Conservation (phyloP, 179 eudicot species). For the Nepenthes alata region DNA sequence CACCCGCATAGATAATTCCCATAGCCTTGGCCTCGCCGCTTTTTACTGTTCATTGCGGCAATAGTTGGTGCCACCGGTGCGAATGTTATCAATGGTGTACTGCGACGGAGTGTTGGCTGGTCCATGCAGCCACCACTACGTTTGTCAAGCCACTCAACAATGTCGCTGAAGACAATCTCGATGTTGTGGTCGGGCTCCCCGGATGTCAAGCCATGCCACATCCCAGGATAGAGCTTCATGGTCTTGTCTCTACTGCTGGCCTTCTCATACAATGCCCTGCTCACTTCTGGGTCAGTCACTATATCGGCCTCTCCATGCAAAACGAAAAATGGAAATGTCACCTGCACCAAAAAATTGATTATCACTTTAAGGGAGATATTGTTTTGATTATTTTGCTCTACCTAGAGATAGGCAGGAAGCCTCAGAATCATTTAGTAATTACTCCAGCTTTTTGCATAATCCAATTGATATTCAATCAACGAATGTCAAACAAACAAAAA, state of each 20-base stretch:
- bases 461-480: no score
- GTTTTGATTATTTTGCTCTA: no score
- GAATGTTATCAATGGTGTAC: slow-evolving; percentile 13
- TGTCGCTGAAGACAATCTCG: slow-evolving; percentile 65
- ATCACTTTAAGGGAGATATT: no score
- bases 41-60: not conserved
- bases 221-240: slow-evolving; percentile 72
- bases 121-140: slow-evolving; percentile 4
- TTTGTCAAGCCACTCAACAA: slow-evolving; percentile 71
- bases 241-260: slow-evolving; percentile 89
- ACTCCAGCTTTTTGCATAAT: no score
- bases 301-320: slow-evolving; percentile 90
- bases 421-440: no score
- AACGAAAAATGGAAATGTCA: slow-evolving; percentile 77
- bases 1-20: slow-evolving; percentile 53
- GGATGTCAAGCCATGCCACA: slow-evolving; percentile 94
- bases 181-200: slow-evolving; percentile 77
- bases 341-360: slow-evolving; percentile 24
- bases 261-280: slow-evolving; percentile 60
- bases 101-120: not conserved
- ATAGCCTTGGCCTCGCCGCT: slow-evolving; percentile 10
- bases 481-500: no score
- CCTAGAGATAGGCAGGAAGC: no score
- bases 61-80: slow-evolving; percentile 13
- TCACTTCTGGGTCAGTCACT: slow-evolving; percentile 95